Percentiles rank a stretch among this genome's conserved stretches.
phyloP scores from a whole-genome alignment of 2,329 filamentous ascomycete species.

The Fusarium sp. region DNA sequence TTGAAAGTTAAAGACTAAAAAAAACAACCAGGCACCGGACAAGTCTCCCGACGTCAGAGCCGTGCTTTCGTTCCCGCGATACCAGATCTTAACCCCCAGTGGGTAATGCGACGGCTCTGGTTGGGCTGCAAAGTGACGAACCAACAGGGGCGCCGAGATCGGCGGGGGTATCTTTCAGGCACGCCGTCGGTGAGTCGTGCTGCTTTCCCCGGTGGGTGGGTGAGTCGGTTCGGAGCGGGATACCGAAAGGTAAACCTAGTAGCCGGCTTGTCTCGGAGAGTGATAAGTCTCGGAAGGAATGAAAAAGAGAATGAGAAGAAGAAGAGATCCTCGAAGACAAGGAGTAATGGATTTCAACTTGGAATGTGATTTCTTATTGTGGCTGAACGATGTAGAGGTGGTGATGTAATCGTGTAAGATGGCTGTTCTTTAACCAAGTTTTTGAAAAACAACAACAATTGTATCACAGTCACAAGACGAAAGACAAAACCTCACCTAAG shows the following conservation, averaged over 20 bases:
- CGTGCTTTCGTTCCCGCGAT: constrained; percentile 8
- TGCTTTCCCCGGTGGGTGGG: background rate
- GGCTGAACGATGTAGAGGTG: background rate
- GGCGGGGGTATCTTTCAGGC: constrained; percentile 3
- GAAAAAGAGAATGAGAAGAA: background rate
- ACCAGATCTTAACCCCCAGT: constrained; percentile 12
- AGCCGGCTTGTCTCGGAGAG: constrained; percentile 25
- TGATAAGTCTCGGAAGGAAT: background rate
- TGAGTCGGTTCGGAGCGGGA: constrained; percentile 19
- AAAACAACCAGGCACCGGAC: constrained; percentile 2
- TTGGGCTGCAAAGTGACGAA: constrained; percentile 15
- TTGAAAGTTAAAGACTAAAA: constrained; percentile 3
- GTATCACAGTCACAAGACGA: background rate
- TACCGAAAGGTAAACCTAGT: constrained; percentile 12
- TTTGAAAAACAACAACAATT: background rate
- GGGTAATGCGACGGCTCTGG: constrained; percentile 34
- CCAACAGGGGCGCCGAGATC: constrained; percentile 24
- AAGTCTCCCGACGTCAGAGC: constrained; percentile 1
- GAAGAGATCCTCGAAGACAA: no score
- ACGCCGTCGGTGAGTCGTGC: background rate
- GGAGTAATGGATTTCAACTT: background rate
- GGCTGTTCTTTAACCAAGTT: background rate
- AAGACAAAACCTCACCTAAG: background rate
- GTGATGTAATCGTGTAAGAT: background rate
- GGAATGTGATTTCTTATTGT: background rate